Evolutionary conservation across 495 filamentous ascomycete genomes (phyloP), one percentile per base, ranked within the genome.

Genomic region (Oidiodendron maius): DNA sequence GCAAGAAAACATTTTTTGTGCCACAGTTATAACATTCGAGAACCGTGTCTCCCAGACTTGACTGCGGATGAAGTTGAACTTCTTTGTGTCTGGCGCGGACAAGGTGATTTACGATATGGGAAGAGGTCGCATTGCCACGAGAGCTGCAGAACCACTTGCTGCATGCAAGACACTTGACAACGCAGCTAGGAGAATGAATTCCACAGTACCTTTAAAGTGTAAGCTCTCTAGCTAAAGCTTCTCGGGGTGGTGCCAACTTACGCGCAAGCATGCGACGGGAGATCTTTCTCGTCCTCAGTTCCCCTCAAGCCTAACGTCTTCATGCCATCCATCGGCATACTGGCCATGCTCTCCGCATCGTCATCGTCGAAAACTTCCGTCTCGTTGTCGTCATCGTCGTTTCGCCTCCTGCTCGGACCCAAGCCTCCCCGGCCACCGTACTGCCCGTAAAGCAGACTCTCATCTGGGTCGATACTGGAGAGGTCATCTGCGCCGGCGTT

Each of bases 101-200:
- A 24, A 99, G 82, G 61, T 99, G 93, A 64, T 97, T 97, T 70
- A 99, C 86, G 54, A 99, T 96, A 59, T 99, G 93, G 4, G 93
- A 96, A 15, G 91, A 96, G 32, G 86, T 94, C 28, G 90, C 89
- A 64, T 96, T 99, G 45, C 93, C 91, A 63, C 91, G 86, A 41
- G 93, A 90, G 63, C 93, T 97, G 70, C 93, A 99, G 64, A 99
- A 99, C 93, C 93, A 99, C 61, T 99, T 99, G 71, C 78, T 89
- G 68, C 93, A 99, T 41, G 84, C 76, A 44, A 99, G 75, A 62
- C 93, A 99, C 67, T 95, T 96, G 45, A 97, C 93, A 44, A 97
- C 94, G 54, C 89, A 91, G 61, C 85, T 83, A 10, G 91, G 81
- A 51, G 93, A 94, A 66, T 99, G 93, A 52, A 99, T 99, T 46